Base-by-base conservation (phyloP, 768 basidiomycete genomes). In the Melanogaster broomeanus region DNA sequence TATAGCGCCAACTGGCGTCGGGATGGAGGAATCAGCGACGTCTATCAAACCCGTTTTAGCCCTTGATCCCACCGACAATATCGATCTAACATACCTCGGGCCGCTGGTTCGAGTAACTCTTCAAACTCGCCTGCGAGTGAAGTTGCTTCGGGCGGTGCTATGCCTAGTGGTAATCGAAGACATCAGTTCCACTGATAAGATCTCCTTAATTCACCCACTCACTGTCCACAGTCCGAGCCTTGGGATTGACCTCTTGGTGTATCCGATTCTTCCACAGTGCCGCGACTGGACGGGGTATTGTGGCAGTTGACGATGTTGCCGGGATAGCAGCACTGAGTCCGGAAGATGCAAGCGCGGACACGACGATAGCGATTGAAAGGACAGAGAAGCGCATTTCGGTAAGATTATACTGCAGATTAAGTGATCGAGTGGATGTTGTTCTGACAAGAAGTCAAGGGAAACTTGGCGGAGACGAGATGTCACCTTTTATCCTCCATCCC, bases 211-310 rank as follows among this genome's bases (percentile, higher is more conserved):
- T 18, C 16, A 30, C 19, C 13, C 11, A 49, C 61, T 52, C 33
- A 63, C 54, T 24, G 7, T 34, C 45, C 8, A 16, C 39, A 27
- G 44, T 11, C 24, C 45, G 27, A 21, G 40, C 28, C 33, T 51
- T 52, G n/a, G 57, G 62, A 40, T 43, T 37, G 34, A 54, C 51
- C 35, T 52, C 48, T 38, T 67, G 41, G 38, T 66, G 63, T 44
- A 67, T 51, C 19, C 56, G 52, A 34, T 51, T 45, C 61, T 56
- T 65, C 25, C 48, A 51, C 41, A 63, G 27, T 19, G 55, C 51
- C 2, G 58, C 63, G 8, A n/a, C 15, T 7, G 42, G 57, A 2
- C 53, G 10, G 6, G 43, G 27, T 25, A 18, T 19, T 0, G 16
- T 21, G 16, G 4, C 12, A 3, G 22, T 28, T 27, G 48, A 47